A percentile compares a stretch with the other conserved stretches of the same genome.
Evolutionary conservation across 345 rosid species (phyloP).

Genomic region (Citrus inodora): DNA sequence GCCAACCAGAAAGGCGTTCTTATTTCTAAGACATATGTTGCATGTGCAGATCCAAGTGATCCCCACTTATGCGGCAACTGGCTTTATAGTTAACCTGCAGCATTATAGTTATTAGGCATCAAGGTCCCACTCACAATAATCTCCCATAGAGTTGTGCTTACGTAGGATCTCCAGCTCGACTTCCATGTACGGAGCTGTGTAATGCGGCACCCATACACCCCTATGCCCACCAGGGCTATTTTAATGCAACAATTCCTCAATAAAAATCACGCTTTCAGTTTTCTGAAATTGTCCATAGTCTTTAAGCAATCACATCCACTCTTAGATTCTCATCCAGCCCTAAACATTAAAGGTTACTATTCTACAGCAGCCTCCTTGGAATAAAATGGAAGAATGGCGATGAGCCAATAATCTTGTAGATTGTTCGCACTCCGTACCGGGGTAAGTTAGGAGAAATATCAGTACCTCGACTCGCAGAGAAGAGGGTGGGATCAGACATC

Average conservation of each 20-base stretch:
- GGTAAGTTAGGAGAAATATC: too few relatives aligned
- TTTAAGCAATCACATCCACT: not conserved
- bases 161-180: not conserved
- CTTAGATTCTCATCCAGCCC: not conserved
- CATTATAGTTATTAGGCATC: not conserved
- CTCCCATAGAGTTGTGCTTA: not conserved
- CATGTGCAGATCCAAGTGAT: not conserved
- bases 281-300: not conserved
- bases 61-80: not conserved
- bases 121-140: not conserved
- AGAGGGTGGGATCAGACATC: too few relatives aligned
- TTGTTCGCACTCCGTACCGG: too few relatives aligned
- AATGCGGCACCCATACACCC: not conserved
- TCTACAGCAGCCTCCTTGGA: not conserved
- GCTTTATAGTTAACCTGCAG: not conserved
- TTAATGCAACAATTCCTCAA: not conserved
- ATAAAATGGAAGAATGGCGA: not conserved
- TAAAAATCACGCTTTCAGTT: not conserved
- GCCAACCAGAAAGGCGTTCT: constrained; percentile 5
- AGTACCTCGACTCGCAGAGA: too few relatives aligned
- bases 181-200: not conserved
- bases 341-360: not conserved
- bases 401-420: too few relatives aligned
- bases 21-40: not conserved
- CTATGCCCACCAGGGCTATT: not conserved